phyloP scores from a whole-genome alignment of 768 basidiomycete species.

The Tulasnella sp. region DNA sequence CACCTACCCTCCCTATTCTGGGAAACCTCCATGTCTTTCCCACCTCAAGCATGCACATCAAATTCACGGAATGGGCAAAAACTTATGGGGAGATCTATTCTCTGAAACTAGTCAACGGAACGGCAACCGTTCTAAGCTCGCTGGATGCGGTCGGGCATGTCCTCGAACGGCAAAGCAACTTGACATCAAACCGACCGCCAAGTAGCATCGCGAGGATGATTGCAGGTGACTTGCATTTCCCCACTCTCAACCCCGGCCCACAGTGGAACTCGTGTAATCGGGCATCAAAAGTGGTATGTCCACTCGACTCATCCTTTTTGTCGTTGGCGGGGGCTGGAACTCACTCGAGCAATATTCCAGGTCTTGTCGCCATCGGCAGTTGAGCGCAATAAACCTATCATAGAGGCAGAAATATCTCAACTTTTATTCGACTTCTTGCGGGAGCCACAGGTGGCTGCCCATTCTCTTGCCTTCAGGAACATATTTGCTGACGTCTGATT shows the following conservation, averaged over 20 bases:
- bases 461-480: neutral
- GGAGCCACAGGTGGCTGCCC: neutral
- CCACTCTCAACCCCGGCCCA: neutral
- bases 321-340: neutral
- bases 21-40: conserved; percentile 34
- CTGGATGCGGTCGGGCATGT: conserved; percentile 32
- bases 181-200: conserved; percentile 20
- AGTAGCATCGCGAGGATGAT: conserved; percentile 32
- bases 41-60: conserved; percentile 29
- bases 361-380: neutral
- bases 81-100: conserved; percentile 33
- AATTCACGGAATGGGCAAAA: conserved; percentile 35
- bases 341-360: neutral
- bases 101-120: conserved; percentile 32
- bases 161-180: conserved; percentile 32
- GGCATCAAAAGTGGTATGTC: neutral
- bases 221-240: conserved; percentile 33
- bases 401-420: neutral
- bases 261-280: neutral
- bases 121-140: conserved; percentile 33
- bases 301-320: neutral
- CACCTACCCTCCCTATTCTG: conserved; percentile 32
- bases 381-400: neutral
- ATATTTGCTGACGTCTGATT: neutral
- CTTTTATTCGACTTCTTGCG: neutral